Evolutionary conservation across 805 yeast genomes (phyloP).

Genomic region (Spathaspora passalidarum): DNA sequence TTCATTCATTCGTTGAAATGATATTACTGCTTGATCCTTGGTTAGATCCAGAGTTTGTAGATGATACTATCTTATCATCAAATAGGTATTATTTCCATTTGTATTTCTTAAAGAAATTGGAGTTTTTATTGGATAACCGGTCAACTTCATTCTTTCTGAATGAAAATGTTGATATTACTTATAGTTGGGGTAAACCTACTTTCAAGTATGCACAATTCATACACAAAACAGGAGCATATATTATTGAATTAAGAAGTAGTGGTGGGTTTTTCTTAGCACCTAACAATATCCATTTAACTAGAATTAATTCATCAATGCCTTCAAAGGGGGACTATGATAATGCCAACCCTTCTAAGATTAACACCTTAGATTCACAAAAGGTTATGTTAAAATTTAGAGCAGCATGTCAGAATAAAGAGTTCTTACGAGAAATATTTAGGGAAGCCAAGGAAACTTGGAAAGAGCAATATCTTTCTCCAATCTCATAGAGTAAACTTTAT

Average conservation of each 20-base stretch:
- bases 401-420: conserved; percentile 52
- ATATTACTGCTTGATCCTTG: conserved; percentile 70
- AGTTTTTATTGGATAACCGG: conserved; percentile 78
- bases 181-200: conserved; percentile 89
- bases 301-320: conserved; percentile 50
- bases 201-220: conserved; percentile 86
- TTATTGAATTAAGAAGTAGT: conserved; percentile 79
- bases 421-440: conserved; percentile 50
- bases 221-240: conserved; percentile 83
- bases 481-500: conserved; percentile 2
- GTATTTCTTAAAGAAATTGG: conserved; percentile 63
- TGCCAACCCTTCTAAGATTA: conserved; percentile 16
- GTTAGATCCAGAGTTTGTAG: conserved; percentile 51
- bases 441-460: conserved; percentile 55
- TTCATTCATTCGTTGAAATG: conserved; percentile 79
- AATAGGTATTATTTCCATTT: conserved; percentile 75
- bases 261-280: conserved; percentile 84
- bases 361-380: conserved; percentile 62
- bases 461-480: conserved; percentile 18
- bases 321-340: conserved; percentile 19
- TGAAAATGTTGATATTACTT: conserved; percentile 60
- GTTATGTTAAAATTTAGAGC: conserved; percentile 69
- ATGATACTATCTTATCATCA: conserved; percentile 37
- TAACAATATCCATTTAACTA: conserved; percentile 75
- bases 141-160: conserved; percentile 61